A percentile compares a stretch with the other conserved stretches of the same genome.
phyloP scores from a whole-genome alignment of 2,329 filamentous ascomycete genomes.

The Penicillium sp. region DNA sequence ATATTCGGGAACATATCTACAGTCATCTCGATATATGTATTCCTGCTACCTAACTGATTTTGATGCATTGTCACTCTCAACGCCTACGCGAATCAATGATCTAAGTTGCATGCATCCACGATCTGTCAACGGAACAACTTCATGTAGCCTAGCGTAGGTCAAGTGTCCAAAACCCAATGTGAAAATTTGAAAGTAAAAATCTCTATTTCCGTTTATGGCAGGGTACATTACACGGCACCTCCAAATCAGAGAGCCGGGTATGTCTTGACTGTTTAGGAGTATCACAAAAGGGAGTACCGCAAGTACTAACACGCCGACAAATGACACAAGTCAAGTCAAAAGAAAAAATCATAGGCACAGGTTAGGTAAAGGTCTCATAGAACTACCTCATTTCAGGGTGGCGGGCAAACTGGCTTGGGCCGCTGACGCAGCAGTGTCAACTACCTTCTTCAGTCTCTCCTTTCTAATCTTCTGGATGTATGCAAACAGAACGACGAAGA shows the following conservation, averaged over 20 bases:
- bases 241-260: background rate
- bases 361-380: constrained; percentile 9
- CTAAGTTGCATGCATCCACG: no score
- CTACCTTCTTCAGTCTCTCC: constrained; percentile 67
- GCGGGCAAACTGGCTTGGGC: constrained; percentile 54
- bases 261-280: constrained; percentile 14
- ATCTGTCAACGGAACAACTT: no score
- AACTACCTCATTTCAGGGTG: constrained; percentile 44
- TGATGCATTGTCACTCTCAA: no score
- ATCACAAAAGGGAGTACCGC: constrained; percentile 6
- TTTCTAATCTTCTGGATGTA: constrained; percentile 71
- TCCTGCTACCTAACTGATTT: no score
- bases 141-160: no score
- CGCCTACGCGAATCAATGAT: no score
- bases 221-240: background rate
- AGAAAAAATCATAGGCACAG: constrained; percentile 7
- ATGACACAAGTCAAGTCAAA: constrained; percentile 5
- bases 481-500: constrained; percentile 82
- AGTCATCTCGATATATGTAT: no score
- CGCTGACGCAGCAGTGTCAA: constrained; percentile 61
- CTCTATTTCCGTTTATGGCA: background rate
- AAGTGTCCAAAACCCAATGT: no score
- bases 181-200: background rate
- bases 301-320: constrained; percentile 15
- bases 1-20: no score